Base-by-base conservation (phyloP, 176 grass and related monocot species). In the Ensete glaucum region DNA sequence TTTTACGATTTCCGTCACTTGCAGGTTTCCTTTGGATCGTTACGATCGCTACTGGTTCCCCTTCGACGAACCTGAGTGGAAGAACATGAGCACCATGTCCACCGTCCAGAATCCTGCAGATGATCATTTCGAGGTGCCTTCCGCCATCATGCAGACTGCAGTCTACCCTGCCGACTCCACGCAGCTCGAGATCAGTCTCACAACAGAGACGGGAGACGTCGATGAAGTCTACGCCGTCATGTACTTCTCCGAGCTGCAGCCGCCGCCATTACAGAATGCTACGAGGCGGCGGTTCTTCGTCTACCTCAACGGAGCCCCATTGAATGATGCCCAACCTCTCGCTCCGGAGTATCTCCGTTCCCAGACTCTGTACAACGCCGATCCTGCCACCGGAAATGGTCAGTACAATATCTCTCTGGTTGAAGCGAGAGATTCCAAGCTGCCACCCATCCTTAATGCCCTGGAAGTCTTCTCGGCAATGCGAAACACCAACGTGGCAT, bases 361-460 rank as follows among this genome's bases (percentile, higher is more conserved):
- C 0, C 58, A 68, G 25, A 11, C 21, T 29, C 1, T 34, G 50
- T 87, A 21, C 66, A 69, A 11, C 34, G 55, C 0, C 6, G 9
- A 19, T 8, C 54, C 72, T 0, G 8, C 0, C 24, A 2, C 1
- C 1, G 29, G 69, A 11, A 52, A 49, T 3, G 9, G 1, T 19
- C 11, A 1, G 0, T 89, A 85, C 73, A 78, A 73, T 13, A 0
- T 88, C 48, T 74, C 90, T 55, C 77, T 92, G 20, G 76, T 65
- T 3, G 75, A 81, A 59, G 89, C 90, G 0, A 11, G 23, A 6
- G 87, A 69, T 51, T 89, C 90, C 10, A 87, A 73, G 24, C 52
- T 85, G 52, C 90, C 90, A 43, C 90, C 90, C 0, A 51, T 89
- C 25, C 74, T 92, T 72, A 92, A 87, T 57, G 90, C 87, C 3